phyloP scores from a whole-genome alignment of 2,329 filamentous ascomycete genomes.

The Alternaria sp. region DNA sequence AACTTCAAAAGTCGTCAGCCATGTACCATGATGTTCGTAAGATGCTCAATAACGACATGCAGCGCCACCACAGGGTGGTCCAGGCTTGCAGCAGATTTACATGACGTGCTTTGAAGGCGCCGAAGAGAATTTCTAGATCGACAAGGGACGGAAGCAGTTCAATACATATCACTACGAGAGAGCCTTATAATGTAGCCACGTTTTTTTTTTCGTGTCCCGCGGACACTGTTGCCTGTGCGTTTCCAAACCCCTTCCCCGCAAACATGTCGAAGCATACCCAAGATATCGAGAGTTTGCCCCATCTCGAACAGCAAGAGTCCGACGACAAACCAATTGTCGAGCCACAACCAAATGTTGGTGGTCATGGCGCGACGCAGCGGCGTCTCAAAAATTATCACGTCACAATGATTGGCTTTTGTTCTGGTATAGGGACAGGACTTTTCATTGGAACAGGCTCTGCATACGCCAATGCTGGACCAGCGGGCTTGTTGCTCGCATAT shows the following conservation, averaged over 20 bases:
- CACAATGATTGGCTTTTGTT: conserved; percentile 35
- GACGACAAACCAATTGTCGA: conserved; percentile 30
- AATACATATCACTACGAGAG: conserved; percentile 1
- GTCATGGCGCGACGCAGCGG: conserved; percentile 31
- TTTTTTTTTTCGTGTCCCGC: background rate
- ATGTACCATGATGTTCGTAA: background rate
- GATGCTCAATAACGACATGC: background rate
- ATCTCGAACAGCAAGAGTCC: conserved; percentile 13
- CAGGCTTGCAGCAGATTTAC: conserved; percentile 21
- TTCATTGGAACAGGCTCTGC: conserved; percentile 34
- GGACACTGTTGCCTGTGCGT: conserved; percentile 5
- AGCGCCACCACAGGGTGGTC: conserved; percentile 16
- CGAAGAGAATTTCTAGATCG: conserved; percentile 24
- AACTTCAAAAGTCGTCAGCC: background rate
- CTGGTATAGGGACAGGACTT: conserved; percentile 31
- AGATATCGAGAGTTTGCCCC: conserved; percentile 27
- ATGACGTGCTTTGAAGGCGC: conserved; percentile 32
- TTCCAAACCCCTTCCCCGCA: background rate
- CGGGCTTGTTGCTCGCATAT: conserved; percentile 65
- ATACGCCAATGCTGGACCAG: conserved; percentile 52
- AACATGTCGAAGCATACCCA: conserved; percentile 21
- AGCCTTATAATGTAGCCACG: conserved; percentile 14
- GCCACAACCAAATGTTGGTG: conserved; percentile 31
- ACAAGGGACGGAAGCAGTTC: background rate
- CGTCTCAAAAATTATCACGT: conserved; percentile 32